Conservation (phyloP, 371 early-diverging fungal genomes). For the Entomophthora muscae region DNA sequence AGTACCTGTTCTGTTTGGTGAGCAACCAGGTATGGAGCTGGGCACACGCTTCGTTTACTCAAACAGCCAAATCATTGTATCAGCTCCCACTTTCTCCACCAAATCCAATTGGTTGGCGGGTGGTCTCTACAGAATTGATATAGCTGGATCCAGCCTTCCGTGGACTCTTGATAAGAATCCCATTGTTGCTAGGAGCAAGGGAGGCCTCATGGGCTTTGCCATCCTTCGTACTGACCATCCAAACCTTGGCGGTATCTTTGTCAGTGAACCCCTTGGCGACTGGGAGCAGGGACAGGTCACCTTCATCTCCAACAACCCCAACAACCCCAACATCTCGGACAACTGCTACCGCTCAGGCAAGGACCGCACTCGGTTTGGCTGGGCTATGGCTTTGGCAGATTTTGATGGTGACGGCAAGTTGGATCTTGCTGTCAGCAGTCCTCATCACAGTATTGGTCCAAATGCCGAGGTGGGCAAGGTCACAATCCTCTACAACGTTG, state of each 20-base stretch:
- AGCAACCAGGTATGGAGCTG: neutral
- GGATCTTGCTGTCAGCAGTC: neutral
- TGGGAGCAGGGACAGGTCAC: constrained; percentile 1
- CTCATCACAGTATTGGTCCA: neutral
- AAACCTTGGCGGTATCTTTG: neutral
- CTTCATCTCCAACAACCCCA: neutral
- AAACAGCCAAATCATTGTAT: neutral
- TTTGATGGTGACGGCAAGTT: neutral
- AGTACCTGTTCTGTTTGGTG: neutral
- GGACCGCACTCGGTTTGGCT: neutral
- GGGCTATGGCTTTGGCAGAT: neutral
- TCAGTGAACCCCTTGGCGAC: neutral
- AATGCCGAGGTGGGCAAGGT: neutral
- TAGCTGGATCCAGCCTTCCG: neutral
- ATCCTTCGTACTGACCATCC: neutral
- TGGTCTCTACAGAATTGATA: neutral
- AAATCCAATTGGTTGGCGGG: neutral
- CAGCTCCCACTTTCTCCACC: neutral
- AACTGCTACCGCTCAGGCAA: neutral
- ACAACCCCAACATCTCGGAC: too few species aligned
- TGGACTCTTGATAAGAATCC: neutral
- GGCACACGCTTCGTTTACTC: neutral
- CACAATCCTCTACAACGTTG: neutral
- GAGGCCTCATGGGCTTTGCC: neutral
- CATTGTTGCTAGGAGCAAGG: neutral